Percentiles rank a stretch among this genome's conserved stretches.
phyloP scores from a whole-genome alignment of 257 asterid species.

The Oldenlandia corymbosa region DNA sequence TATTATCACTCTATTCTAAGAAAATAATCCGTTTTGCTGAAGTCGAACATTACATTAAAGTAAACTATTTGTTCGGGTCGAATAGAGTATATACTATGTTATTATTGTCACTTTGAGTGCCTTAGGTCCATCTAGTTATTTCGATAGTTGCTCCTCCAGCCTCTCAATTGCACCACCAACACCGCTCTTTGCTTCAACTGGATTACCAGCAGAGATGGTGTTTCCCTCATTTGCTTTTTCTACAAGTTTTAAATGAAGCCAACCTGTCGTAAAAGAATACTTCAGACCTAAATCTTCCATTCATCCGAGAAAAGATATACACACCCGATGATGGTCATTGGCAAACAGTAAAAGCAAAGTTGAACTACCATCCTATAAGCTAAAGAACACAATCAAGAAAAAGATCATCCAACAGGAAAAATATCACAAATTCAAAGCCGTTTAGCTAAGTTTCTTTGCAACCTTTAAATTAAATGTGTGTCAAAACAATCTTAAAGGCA shows the following conservation, averaged over 20 bases:
- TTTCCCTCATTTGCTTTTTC: slow-evolving; percentile 81
- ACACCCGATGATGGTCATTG: background rate
- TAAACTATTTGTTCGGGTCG: no score
- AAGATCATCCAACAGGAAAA: background rate
- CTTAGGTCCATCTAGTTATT: no score
- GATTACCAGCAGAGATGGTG: slow-evolving; percentile 26
- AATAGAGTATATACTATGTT: no score
- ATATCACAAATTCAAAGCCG: background rate
- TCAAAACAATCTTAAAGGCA: background rate
- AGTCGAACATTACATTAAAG: no score
- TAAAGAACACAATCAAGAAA: background rate
- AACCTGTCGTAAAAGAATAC: slow-evolving; percentile 43
- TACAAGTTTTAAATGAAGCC: slow-evolving; percentile 85
- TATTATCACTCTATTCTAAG: no score
- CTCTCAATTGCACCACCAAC: slow-evolving; percentile 68
- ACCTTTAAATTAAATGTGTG: background rate
- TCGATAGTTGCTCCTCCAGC: slow-evolving; percentile 51
- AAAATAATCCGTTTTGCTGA: no score
- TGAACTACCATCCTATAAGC: background rate
- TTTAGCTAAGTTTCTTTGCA: background rate
- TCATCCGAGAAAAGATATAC: background rate
- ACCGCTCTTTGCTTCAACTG: slow-evolving; percentile 36
- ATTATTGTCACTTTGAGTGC: no score
- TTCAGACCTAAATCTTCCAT: slow-evolving; percentile 1
- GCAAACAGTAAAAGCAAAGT: background rate